Percentiles rank a stretch among this genome's conserved stretches.
These are phyloP conservation scores for Phytophthora nicotianae DNA, from an alignment of 352 stramenopile species.

Conservation along the genomic window DNA sequence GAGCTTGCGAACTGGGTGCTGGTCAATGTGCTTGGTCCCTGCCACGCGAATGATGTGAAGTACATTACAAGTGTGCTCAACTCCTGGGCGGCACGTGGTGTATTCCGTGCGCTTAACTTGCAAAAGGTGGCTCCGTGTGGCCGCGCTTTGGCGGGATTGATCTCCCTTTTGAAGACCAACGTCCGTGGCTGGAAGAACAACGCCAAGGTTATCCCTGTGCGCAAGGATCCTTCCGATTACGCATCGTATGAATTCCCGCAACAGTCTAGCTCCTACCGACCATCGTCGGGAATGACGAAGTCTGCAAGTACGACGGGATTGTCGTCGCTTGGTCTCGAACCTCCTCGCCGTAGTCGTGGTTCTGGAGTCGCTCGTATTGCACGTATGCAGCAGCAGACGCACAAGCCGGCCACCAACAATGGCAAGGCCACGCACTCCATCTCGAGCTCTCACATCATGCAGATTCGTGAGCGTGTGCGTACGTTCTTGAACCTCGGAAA, in stretches of 20 bases:
- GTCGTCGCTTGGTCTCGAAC: conserved; percentile 71
- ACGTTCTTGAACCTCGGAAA: conserved; percentile 94
- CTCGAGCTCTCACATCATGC: conserved; percentile 79
- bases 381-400: conserved; percentile 75
- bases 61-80: conserved; percentile 89
- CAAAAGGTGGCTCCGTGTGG: conserved; percentile 71
- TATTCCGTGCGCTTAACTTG: conserved; percentile 82
- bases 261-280: conserved; percentile 47
- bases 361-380: conserved; percentile 84
- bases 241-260: conserved; percentile 85
- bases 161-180: conserved; percentile 75
- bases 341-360: conserved; percentile 79
- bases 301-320: conserved; percentile 89
- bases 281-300: conserved; percentile 71
- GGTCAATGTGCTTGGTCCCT: conserved; percentile 93
- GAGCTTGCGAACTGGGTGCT: conserved; percentile 96
- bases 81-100: conserved; percentile 76
- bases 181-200: conserved; percentile 74
- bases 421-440: conserved; percentile 78
- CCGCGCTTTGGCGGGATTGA: conserved; percentile 69
- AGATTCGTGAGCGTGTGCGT: conserved; percentile 95
- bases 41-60: conserved; percentile 95
- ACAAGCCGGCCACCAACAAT: conserved; percentile 59
- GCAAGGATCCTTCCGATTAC: conserved; percentile 85
- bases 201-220: conserved; percentile 82